These are phyloP conservation scores for Claviceps maximensis DNA, from an alignment of 2,329 filamentous ascomycete genomes.

Conservation along the genomic window DNA sequence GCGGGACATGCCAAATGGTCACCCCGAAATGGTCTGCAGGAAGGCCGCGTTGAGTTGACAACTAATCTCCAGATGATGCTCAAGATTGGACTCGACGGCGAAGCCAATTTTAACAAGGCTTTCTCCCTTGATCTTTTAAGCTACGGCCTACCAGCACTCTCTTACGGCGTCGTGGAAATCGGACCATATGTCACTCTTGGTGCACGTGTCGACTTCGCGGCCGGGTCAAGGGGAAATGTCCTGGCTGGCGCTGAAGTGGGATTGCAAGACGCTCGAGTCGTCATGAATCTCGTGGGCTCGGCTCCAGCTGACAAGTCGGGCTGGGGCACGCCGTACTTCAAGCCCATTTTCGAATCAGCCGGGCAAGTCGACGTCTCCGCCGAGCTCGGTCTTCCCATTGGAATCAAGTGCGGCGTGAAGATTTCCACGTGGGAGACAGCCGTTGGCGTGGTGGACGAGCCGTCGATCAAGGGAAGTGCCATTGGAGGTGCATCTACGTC, in stretches of 20 bases:
- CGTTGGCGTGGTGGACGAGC: conserved; percentile 15
- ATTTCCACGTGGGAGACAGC: conserved; percentile 11
- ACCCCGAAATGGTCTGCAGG: conserved; percentile 9
- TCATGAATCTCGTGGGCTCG: conserved; percentile 13
- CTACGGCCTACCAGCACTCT: conserved; percentile 13
- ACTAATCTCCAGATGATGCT: not conserved
- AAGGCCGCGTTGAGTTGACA: conserved; percentile 8
- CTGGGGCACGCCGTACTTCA: conserved; percentile 16
- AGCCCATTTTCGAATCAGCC: conserved; percentile 15
- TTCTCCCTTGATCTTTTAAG: conserved; percentile 12
- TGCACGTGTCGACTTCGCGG: conserved; percentile 11
- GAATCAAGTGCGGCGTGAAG: conserved; percentile 13
- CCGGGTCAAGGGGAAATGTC: conserved; percentile 13
- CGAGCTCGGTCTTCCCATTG: conserved; percentile 16
- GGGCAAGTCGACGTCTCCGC: conserved; percentile 15
- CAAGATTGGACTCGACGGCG: conserved; percentile 19
- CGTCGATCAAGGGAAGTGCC: conserved; percentile 14
- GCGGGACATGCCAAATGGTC: conserved; percentile 5
- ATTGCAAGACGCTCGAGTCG: conserved; percentile 2
- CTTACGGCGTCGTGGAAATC: conserved; percentile 14
- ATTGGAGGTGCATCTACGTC: conserved; percentile 9
- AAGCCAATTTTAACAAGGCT: conserved; percentile 10
- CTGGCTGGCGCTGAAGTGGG: conserved; percentile 18
- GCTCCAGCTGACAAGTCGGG: conserved; percentile 9
- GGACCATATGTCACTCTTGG: conserved; percentile 14